A percentile compares a stretch with the other conserved stretches of the same genome.
Conservation (phyloP, 192 early-diverging fungal genomes). For the Lunasporangiospora selenospora region DNA sequence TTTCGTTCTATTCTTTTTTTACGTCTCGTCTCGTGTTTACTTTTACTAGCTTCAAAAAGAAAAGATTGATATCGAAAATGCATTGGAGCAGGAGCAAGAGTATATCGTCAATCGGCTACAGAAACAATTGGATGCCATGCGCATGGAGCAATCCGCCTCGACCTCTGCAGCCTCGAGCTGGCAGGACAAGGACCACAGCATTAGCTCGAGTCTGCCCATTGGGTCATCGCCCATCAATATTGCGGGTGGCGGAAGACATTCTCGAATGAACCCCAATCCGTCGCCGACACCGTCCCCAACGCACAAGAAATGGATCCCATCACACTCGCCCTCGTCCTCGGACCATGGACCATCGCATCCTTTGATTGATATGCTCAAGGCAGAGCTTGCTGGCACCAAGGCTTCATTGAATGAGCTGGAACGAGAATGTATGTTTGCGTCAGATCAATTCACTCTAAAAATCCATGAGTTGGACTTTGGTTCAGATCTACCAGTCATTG, state of each 20-base stretch:
- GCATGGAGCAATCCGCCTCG: conserved; percentile 41
- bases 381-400: conserved; percentile 40
- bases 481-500: too few species aligned
- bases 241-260: conserved; percentile 34
- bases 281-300: conserved; percentile 45
- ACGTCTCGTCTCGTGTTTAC: background rate
- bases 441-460: too few species aligned
- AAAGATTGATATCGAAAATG: conserved; percentile 89
- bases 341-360: conserved; percentile 46
- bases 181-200: conserved; percentile 43
- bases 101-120: conserved; percentile 90
- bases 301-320: conserved; percentile 44
- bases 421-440: conserved; percentile 32
- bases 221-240: conserved; percentile 46
- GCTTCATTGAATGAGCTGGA: conserved; percentile 48
- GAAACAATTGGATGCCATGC: conserved; percentile 74
- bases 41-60: conserved; percentile 75
- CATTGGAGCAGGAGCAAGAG: conserved; percentile 92
- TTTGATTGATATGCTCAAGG: conserved; percentile 47
- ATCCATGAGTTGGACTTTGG: too few species aligned
- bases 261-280: conserved; percentile 34
- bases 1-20: too few species aligned
- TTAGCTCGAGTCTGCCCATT: conserved; percentile 23
- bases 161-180: conserved; percentile 44
- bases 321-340: conserved; percentile 39